Evolutionary conservation across 2,329 filamentous ascomycete species (phyloP).

Genomic region (Apiospora sp.): DNA sequence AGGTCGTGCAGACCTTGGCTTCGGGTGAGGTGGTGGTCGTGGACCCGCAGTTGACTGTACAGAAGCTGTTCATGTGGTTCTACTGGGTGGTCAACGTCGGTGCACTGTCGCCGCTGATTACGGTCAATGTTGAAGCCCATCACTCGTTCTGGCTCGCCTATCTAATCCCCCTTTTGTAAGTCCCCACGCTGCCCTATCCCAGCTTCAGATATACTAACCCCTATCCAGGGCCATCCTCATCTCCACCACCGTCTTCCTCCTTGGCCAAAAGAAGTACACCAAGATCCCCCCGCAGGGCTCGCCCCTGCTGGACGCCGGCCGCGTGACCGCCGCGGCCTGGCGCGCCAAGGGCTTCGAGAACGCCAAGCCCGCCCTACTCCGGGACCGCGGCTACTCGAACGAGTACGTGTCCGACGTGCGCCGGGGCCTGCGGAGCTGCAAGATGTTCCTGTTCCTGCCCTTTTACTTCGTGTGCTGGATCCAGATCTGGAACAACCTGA

Average conservation of each 20-base stretch:
- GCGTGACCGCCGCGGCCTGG: constrained; percentile 68
- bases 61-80: constrained; percentile 75
- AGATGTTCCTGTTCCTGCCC: constrained; percentile 55
- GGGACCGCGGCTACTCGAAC: constrained; percentile 50
- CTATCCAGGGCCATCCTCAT: constrained; percentile 60
- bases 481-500: constrained; percentile 73
- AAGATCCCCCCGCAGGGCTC: constrained; percentile 56
- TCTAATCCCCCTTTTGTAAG: constrained; percentile 55
- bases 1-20: constrained; percentile 57
- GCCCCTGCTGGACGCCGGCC: constrained; percentile 64
- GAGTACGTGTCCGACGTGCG: constrained; percentile 72
- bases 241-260: constrained; percentile 67
- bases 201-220: no score
- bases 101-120: constrained; percentile 72
- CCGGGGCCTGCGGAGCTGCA: constrained; percentile 75
- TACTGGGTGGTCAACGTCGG: constrained; percentile 79
- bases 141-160: constrained; percentile 68
- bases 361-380: constrained; percentile 71
- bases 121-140: constrained; percentile 72
- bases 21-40: constrained; percentile 68
- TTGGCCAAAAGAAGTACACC: constrained; percentile 67
- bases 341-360: constrained; percentile 75
- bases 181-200: no score
- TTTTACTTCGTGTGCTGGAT: constrained; percentile 74
- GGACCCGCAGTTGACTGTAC: constrained; percentile 71